phyloP scores from a whole-genome alignment of 805 yeast genomes.

The Schizosaccharomyces octosporus region DNA sequence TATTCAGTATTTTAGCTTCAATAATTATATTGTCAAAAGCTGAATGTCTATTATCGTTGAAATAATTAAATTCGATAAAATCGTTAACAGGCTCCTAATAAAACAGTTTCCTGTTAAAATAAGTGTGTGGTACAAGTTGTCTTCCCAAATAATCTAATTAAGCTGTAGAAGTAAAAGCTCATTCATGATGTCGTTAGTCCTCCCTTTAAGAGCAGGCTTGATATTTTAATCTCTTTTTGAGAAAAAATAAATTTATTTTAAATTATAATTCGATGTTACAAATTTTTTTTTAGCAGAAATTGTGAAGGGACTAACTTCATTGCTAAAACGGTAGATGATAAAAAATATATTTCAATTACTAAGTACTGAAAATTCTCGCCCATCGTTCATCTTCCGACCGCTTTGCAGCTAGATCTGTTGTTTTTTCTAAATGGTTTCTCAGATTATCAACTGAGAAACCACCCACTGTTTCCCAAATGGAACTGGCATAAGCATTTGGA shows the following conservation, averaged over 20 bases:
- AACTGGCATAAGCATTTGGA: slow-evolving; percentile 12
- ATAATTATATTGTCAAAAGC: too few species aligned
- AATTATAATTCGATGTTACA: not conserved
- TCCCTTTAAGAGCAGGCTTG: too few species aligned
- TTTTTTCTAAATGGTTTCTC: slow-evolving; percentile 38
- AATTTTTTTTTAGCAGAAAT: too few species aligned
- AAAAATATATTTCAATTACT: too few species aligned
- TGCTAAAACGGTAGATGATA: too few species aligned
- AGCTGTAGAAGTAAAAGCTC: too few species aligned
- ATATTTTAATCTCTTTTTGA: not conserved
- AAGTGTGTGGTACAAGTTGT: too few species aligned
- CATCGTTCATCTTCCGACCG: slow-evolving; percentile 42
- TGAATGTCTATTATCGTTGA: not conserved
- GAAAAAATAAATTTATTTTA: not conserved
- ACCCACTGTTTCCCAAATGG: slow-evolving; percentile 9
- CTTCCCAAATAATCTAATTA: too few species aligned
- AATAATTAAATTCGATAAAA: not conserved
- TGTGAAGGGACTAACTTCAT: too few species aligned
- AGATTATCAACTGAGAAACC: slow-evolving; percentile 17
- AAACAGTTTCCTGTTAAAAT: not conserved
- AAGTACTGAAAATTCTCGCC: not conserved
- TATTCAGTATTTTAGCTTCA: too few species aligned
- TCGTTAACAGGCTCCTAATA: not conserved
- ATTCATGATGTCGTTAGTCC: too few species aligned
- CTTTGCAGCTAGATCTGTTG: slow-evolving; percentile 40